These are phyloP conservation scores for Boletellus dicymbophilus DNA, from an alignment of 1,284 basidiomycete genomes.

Conservation along the genomic window DNA sequence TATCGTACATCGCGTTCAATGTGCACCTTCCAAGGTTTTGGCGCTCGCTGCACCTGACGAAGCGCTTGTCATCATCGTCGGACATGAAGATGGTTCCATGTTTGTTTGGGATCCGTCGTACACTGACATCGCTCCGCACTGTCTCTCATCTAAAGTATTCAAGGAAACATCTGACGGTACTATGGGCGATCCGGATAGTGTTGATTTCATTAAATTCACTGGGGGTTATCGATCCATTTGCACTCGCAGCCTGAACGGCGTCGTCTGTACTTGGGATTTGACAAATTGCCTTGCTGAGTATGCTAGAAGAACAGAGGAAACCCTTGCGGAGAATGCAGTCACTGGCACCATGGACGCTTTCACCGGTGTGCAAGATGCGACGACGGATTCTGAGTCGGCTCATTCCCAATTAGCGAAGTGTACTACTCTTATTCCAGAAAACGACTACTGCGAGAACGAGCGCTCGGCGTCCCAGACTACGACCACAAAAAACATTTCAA, in stretches of 20 bases:
- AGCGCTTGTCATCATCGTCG: conserved; percentile 11
- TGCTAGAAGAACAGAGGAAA: conserved; percentile 1
- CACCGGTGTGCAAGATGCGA: too few relatives aligned
- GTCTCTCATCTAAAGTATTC: conserved; percentile 1
- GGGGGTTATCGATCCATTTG: conserved; percentile 7
- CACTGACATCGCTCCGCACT: conserved; percentile 4
- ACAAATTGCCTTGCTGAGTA: conserved; percentile 12
- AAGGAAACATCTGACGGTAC: not conserved
- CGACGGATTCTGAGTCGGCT: too few relatives aligned
- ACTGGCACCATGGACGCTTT: not conserved
- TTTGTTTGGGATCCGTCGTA: conserved; percentile 22
- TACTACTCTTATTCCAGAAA: too few relatives aligned
- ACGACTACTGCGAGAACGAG: too few relatives aligned
- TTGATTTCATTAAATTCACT: conserved; percentile 19
- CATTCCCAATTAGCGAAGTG: too few relatives aligned
- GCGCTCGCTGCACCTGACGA: conserved; percentile 11
- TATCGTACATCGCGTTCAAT: conserved; percentile 9
- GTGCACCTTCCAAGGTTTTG: conserved; percentile 10
- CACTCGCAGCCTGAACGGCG: conserved; percentile 15
- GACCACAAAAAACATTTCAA: too few relatives aligned
- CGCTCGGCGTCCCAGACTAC: too few relatives aligned
- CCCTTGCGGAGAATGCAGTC: not conserved
- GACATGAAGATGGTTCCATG: conserved; percentile 18
- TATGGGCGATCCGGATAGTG: conserved; percentile 1
- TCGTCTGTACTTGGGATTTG: conserved; percentile 23